Evolutionary conservation across 495 filamentous ascomycete genomes (phyloP), one percentile per base, ranked within the genome.

Genomic region (Aspergillus bridgeri): DNA sequence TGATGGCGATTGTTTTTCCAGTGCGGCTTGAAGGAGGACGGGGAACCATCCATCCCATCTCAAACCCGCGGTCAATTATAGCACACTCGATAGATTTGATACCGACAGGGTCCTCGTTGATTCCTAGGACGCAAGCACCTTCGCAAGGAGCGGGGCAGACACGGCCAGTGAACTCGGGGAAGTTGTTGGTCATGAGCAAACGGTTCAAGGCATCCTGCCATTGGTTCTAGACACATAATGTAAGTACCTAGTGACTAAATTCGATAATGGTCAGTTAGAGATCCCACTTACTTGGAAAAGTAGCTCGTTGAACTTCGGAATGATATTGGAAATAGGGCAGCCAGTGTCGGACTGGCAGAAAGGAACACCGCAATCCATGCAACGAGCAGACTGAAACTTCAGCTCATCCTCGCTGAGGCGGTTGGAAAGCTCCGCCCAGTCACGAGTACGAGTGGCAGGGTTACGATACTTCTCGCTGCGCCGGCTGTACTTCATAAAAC

Each of bases 41-140:
- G 59, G 94, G 95, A 13, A 96, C 81, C 89, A 99, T 96, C 94
- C 94, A 99, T 56, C 95, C 94, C 91, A 90, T 96, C 74, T 99
- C 92, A 68, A 98, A 99, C 51, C 95, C 94, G 62, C 95, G 92
- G 67, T 99, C 94, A 61, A 99, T 99, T 73, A 99, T 98, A 56
- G 94, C 94, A 70, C 94, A 99, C 69, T 99, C 94, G 61, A 99
- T 98, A 1, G 91, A 96, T 78, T 99, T 99, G 81, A 99, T 99
- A 65, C 94, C 94, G 44, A 99, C 86, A 20, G 94, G 94, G 67
- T 98, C 93, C 68, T 98, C 95, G 60, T 96, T 99, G 81, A 99
- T 99, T 24, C 94, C 94, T 23, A 99, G 83, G 19, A 98, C 95
- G 73, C 94, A 99, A 42, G 94, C 91, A 69, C 94, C 94, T 72